Evolutionary conservation across 1,284 basidiomycete genomes (phyloP), one percentile per base, ranked within the genome.

Genomic region (Termitomyces sp.): DNA sequence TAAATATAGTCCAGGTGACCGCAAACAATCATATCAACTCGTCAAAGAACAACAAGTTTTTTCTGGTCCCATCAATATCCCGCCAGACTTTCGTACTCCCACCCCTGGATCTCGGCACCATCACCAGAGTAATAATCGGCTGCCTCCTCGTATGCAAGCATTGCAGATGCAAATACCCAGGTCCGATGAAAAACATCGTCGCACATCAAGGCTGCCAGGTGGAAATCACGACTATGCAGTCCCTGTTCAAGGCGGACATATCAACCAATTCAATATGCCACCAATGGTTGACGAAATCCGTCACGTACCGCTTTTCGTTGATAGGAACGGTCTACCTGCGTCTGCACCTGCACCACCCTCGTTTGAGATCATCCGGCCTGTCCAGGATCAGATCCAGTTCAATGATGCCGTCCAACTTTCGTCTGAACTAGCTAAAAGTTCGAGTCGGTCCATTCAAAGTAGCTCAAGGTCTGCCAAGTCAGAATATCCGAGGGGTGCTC

Each of bases 131-230:
- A 56, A 59, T 38, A 45, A 51, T 16, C 57, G 57, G 40, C 49
- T 60, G 13, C 59, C 57, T 30, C 59, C 59, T 13, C 58, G 58
- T 24, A 61, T 61, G 60, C 59, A 60, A 45, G 59, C 59, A 31
- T 31, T 60, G 14, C 59, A 58, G 48, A 59, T 53, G 53, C 52
- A 56, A 34, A 49, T 49, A 14, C 50, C 44, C 30, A 46, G 57
- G 33, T 48, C 52, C 9, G 55, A 57, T 41, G 57, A 60, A 50
- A 41, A 49, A n/a, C 57, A 49, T 11, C 54, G 53, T 9, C 59
- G 58, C 49, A 43, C 60, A 47, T 55, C 62, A 16, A 43, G 48
- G 53, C 48, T 47, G 7, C 48, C 50, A 11, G 43, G 41, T 39
- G 37, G 19, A 34, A 18, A 46, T 2, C 35, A 40, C 16, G 53